Evolutionary conservation across 495 filamentous ascomycete species (phyloP).

Genomic region (Lasiosphaeria miniovina): DNA sequence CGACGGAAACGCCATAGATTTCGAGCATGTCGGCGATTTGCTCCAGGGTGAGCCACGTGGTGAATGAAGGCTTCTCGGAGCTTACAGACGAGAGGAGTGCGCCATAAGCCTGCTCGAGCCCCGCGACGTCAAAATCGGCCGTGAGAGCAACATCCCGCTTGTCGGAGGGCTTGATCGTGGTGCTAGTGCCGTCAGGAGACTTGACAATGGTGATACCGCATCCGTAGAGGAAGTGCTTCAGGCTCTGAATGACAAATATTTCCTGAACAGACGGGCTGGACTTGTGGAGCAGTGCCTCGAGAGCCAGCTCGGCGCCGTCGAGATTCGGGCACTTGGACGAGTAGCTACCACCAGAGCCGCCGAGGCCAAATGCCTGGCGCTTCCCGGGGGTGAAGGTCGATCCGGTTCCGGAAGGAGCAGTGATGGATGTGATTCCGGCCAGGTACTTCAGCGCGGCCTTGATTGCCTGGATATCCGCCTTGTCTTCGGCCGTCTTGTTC

Average conservation of each 20-base stretch:
- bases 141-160: conserved; percentile 8
- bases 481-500: conserved; percentile 24
- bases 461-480: conserved; percentile 21
- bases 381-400: conserved; percentile 28
- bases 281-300: conserved; percentile 23
- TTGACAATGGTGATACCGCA: conserved; percentile 39
- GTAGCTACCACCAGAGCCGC: conserved; percentile 13
- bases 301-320: conserved; percentile 20
- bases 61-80: conserved; percentile 20
- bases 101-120: conserved; percentile 19
- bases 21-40: conserved; percentile 32
- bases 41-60: conserved; percentile 22
- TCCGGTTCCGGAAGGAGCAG: conserved; percentile 22
- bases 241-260: conserved; percentile 24
- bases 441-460: conserved; percentile 21
- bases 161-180: conserved; percentile 34
- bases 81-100: conserved; percentile 10
- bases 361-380: conserved; percentile 9
- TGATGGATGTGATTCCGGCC: conserved; percentile 23
- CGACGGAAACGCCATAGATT: conserved; percentile 19
- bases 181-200: conserved; percentile 35
- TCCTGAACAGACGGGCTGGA: conserved; percentile 25
- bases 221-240: conserved; percentile 34
- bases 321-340: conserved; percentile 19
- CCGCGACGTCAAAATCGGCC: conserved; percentile 18